phyloP scores from a whole-genome alignment of 2,329 filamentous ascomycete genomes.

The Leptographium flavum region DNA sequence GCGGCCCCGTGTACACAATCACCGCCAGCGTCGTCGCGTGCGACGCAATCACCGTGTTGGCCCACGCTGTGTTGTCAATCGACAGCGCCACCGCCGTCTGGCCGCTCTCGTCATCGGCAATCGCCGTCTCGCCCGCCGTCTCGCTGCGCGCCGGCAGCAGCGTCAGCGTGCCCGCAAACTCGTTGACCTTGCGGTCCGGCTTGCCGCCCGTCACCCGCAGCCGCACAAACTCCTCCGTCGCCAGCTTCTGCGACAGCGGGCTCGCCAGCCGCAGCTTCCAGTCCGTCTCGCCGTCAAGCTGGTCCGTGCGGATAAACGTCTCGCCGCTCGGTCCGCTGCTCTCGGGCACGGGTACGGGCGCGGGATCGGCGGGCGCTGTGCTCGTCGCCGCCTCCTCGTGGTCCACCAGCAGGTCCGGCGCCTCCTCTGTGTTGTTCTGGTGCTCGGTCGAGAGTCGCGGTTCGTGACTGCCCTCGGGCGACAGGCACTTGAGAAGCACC shows the following conservation, averaged over 20 bases:
- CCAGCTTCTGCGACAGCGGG: slow-evolving; percentile 67
- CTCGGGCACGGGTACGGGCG: slow-evolving; percentile 15
- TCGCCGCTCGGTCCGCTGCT: slow-evolving; percentile 49
- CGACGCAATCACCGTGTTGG: slow-evolving; percentile 91
- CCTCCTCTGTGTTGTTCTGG: slow-evolving; percentile 10
- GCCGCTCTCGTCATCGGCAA: slow-evolving; percentile 18
- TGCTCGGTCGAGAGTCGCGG: slow-evolving; percentile 25
- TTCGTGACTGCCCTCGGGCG: slow-evolving; percentile 12
- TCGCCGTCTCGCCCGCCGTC: slow-evolving; percentile 20
- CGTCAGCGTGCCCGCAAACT: slow-evolving; percentile 83
- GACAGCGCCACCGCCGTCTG: slow-evolving; percentile 49
- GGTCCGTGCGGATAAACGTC: slow-evolving; percentile 93
- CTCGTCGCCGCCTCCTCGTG: slow-evolving; percentile 10
- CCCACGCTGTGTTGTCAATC: slow-evolving; percentile 98
- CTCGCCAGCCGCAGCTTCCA: slow-evolving; percentile 93
- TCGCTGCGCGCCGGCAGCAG: slow-evolving; percentile 42
- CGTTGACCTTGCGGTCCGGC: slow-evolving; percentile 86
- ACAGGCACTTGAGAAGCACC: slow-evolving; percentile 67
- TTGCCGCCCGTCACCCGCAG: slow-evolving; percentile 69
- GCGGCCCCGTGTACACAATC: slow-evolving; percentile 85
- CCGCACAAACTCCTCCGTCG: slow-evolving; percentile 55
- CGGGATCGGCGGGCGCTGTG: slow-evolving; percentile 8
- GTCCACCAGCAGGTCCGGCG: background rate
- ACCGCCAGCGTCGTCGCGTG: slow-evolving; percentile 79
- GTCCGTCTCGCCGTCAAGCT: slow-evolving; percentile 93